Base-by-base conservation (phyloP, 140 eudicot genomes). In the Flaveria floridana region DNA sequence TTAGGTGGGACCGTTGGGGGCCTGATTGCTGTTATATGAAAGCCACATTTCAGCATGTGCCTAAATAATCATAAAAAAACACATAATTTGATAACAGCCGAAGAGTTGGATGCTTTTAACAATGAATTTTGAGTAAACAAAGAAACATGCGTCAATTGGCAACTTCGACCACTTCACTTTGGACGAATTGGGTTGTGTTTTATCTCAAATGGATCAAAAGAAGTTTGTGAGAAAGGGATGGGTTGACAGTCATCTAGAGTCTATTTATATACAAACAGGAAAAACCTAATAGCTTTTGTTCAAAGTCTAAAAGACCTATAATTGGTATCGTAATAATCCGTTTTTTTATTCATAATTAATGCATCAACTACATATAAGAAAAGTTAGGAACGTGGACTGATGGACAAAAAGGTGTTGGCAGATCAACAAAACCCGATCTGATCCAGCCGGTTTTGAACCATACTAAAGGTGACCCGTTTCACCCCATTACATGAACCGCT, bases 1-100 rank as follows among this genome's bases (percentile, higher is more conserved):
- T 94, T 94, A 52, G 97, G 84, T 30, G 99, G 89, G 66, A 94
- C 99, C 0, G 99, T 91, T 8, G 97, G 99, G 82, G 99, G 97
- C 76, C 96, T 86, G 77, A 94, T 94, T 48, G 99, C 97, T 74
- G 95, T 86, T 80, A 94, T 86, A 83, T 94, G 99, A 74, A 91
- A 94, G 15, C 99, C 99, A 56, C 89, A 85, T 82, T 82, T 78
- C 78, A 94, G 77, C 78, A 94, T 85, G 78, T 94, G 94, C 86
- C 99, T 94, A 89, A 19, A 75, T 16, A 72, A 78, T 21, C 0
- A 39, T 21, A 18, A 56, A 55, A 50, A 21, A 67, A 66, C 1
- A 42, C 23, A 53, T 46, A 42, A n/a, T 41, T 71, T 10, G 3
- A 78, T 69, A 64, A 26, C 18, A 58, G 65, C 41, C 4, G 0